Evolutionary conservation across 2,329 filamentous ascomycete species (phyloP).

Genomic region (Penicillium sp.): DNA sequence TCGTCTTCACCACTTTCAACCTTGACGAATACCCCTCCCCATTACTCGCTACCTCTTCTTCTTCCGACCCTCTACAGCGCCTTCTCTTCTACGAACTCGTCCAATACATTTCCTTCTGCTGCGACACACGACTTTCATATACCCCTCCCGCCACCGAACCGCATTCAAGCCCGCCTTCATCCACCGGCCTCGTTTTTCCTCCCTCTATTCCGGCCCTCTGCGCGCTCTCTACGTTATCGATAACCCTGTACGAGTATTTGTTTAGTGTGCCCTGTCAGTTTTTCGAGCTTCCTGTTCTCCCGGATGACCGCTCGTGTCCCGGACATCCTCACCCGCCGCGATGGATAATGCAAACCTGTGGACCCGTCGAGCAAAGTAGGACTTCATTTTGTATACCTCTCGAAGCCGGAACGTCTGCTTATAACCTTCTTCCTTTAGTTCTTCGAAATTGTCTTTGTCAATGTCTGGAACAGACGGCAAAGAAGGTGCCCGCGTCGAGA

Average conservation of each 20-base stretch:
- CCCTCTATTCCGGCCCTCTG: background rate
- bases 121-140: constrained; percentile 1
- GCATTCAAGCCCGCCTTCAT: constrained; percentile 21
- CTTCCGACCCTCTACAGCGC: constrained; percentile 4
- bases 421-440: constrained; percentile 50
- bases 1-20: constrained; percentile 18
- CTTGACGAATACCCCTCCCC: constrained; percentile 5
- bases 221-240: constrained; percentile 7
- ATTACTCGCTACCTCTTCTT: constrained; percentile 6
- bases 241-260: constrained; percentile 3
- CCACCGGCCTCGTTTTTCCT: constrained; percentile 5
- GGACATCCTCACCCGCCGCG: constrained; percentile 36
- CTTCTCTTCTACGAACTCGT: constrained; percentile 5
- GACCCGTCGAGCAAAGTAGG: constrained; percentile 51
- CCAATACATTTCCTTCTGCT: background rate
- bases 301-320: constrained; percentile 40
- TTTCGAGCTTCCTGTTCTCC: constrained; percentile 16
- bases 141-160: constrained; percentile 14
- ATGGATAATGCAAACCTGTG: constrained; percentile 53
- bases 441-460: constrained; percentile 86
- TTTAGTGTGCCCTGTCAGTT: constrained; percentile 11
- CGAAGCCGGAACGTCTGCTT: constrained; percentile 24
- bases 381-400: constrained; percentile 1
- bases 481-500: constrained; percentile 54
- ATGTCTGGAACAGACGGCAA: constrained; percentile 61